A percentile compares a stretch with the other conserved stretches of the same genome.
Evolutionary conservation across 1,284 basidiomycete genomes (phyloP).

Genomic region (Anthracocystis setariae): DNA sequence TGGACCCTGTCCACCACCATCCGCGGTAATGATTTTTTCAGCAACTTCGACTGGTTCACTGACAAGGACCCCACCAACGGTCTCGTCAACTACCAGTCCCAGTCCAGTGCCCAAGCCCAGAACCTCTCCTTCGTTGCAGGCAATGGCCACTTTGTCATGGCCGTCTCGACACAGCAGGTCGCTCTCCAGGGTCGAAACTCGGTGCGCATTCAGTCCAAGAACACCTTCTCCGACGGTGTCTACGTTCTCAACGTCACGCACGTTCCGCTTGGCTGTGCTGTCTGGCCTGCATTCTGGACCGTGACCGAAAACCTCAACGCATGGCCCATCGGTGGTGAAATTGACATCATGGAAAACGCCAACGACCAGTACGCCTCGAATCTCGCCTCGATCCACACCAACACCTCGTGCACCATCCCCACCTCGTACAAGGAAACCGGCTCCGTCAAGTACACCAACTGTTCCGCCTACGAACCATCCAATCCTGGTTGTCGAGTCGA

Average conservation of each 20-base stretch:
- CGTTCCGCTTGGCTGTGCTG: constrained; percentile 60
- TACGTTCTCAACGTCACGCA: constrained; percentile 63
- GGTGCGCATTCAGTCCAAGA: constrained; percentile 60
- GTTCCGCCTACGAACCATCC: constrained; percentile 42
- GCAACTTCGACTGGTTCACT: constrained; percentile 55
- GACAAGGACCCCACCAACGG: constrained; percentile 60
- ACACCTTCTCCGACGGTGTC: constrained; percentile 58
- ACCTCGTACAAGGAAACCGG: constrained; percentile 34
- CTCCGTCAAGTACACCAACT: constrained; percentile 49
- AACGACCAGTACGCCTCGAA: constrained; percentile 59
- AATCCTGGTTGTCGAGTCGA: constrained; percentile 59
- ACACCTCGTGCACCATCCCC: constrained; percentile 44
- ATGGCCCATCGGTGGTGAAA: constrained; percentile 65
- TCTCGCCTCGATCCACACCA: constrained; percentile 57
- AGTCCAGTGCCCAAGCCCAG: constrained; percentile 30
- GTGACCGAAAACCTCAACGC: constrained; percentile 48
- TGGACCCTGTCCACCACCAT: constrained; percentile 44
- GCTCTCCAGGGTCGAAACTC: constrained; percentile 51
- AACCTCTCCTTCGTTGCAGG: constrained; percentile 60
- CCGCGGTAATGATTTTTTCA: constrained; percentile 49
- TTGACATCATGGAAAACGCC: constrained; percentile 65
- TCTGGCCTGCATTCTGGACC: constrained; percentile 67
- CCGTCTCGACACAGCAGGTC: constrained; percentile 49
- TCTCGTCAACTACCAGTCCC: constrained; percentile 56
- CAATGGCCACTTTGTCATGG: constrained; percentile 54